Percentiles rank a stretch among this genome's conserved stretches.
These are phyloP conservation scores for Pulveroboletus sp. DNA, from an alignment of 768 basidiomycete genomes.

Conservation along the genomic window DNA sequence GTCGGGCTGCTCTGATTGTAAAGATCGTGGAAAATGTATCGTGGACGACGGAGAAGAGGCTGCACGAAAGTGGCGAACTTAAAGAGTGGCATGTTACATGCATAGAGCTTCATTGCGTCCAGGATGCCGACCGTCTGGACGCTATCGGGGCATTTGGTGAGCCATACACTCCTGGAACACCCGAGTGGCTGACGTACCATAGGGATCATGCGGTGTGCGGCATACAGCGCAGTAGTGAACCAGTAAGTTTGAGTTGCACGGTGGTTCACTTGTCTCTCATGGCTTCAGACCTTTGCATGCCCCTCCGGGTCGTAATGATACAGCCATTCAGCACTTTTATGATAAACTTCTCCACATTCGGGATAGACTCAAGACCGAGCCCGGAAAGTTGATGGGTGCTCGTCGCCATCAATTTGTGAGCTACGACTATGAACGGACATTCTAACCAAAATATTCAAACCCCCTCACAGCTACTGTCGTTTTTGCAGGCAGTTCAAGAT, in stretches of 20 bases:
- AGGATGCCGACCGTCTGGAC: slow-evolving; percentile 75
- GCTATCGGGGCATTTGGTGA: slow-evolving; percentile 78
- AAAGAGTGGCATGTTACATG: slow-evolving; percentile 67
- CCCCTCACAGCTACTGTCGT: slow-evolving; percentile 52
- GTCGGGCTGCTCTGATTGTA: slow-evolving; percentile 51
- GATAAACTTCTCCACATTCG: slow-evolving; percentile 79
- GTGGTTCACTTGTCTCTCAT: background rate
- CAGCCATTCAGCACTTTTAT: slow-evolving; percentile 78
- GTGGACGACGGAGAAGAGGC: slow-evolving; percentile 78
- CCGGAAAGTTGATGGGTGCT: slow-evolving; percentile 62
- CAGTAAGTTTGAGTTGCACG: slow-evolving; percentile 28
- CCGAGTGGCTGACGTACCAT: background rate
- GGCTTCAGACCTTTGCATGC: slow-evolving; percentile 37
- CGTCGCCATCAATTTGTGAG: slow-evolving; percentile 69
- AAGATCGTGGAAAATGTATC: slow-evolving; percentile 75
- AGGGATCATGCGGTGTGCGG: slow-evolving; percentile 68
- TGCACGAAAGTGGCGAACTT: slow-evolving; percentile 51
- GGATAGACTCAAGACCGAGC: slow-evolving; percentile 71
- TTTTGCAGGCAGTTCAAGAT: slow-evolving; percentile 53
- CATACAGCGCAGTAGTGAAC: slow-evolving; percentile 54
- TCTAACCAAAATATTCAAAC: slow-evolving; percentile 2
- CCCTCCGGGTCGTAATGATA: slow-evolving; percentile 46
- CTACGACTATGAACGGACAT: background rate
- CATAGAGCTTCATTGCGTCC: slow-evolving; percentile 75
- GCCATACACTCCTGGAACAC: background rate